Conservation (phyloP, 257 asterid genomes). For the Ophiorrhiza pumila region DNA sequence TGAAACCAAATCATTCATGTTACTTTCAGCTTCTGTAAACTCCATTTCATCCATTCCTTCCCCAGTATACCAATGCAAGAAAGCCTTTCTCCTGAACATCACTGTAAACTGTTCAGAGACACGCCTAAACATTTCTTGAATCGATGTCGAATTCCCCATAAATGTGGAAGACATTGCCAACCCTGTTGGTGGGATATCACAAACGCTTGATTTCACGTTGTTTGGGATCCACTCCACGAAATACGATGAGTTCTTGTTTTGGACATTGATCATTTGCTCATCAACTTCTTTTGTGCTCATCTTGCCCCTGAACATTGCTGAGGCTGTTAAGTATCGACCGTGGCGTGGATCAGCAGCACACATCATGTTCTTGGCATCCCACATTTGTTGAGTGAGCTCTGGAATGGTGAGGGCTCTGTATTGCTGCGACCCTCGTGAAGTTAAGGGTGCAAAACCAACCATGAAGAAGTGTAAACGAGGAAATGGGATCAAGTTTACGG, state of each 20-base stretch:
- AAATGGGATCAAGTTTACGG: constrained; percentile 70
- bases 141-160: constrained; percentile 69
- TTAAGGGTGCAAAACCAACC: constrained; percentile 73
- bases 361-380: constrained; percentile 84
- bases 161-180: constrained; percentile 73
- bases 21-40: constrained; percentile 69
- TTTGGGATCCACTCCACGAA: constrained; percentile 78
- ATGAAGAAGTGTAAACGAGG: constrained; percentile 75
- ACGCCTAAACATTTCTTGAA: constrained; percentile 68
- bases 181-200: constrained; percentile 70
- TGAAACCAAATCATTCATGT: constrained; percentile 69
- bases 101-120: constrained; percentile 70
- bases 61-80: constrained; percentile 71
- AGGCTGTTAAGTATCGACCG: constrained; percentile 72
- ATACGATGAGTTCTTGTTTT: constrained; percentile 77
- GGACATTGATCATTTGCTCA: constrained; percentile 72
- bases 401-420: constrained; percentile 70
- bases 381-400: constrained; percentile 74
- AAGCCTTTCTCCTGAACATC: constrained; percentile 66
- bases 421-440: constrained; percentile 68
- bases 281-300: constrained; percentile 80
- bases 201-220: constrained; percentile 75
- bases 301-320: constrained; percentile 72
- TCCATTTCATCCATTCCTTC: constrained; percentile 84
- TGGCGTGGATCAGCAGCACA: constrained; percentile 79